Evolutionary conservation across 73 alveolate genomes (phyloP).

Genomic region (Stentor coeruleus): DNA sequence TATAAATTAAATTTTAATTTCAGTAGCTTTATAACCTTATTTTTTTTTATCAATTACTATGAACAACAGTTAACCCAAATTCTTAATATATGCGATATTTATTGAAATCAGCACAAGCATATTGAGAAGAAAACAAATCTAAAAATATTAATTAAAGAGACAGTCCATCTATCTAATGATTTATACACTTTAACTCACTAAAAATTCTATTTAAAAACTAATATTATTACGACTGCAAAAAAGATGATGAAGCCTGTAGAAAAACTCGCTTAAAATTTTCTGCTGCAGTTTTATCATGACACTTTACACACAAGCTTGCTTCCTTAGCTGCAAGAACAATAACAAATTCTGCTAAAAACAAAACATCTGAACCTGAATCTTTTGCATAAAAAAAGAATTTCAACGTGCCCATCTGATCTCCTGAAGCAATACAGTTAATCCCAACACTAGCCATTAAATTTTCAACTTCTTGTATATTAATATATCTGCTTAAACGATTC

Average conservation of each 20-base stretch:
- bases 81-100: too few species aligned
- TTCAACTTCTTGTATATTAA: background rate
- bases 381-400: conserved; percentile 13
- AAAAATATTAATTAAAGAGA: too few species aligned
- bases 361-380: background rate
- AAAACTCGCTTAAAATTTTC: background rate
- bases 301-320: background rate
- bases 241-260: background rate
- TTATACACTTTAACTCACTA: too few species aligned
- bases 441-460: background rate
- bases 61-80: too few species aligned
- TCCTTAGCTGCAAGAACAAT: background rate
- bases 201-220: too few species aligned
- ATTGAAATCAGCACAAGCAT: too few species aligned
- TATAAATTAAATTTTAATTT: too few species aligned
- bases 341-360: conserved; percentile 4
- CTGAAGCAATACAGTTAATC: background rate
- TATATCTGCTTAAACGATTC: background rate
- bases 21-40: too few species aligned
- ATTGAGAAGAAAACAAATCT: too few species aligned
- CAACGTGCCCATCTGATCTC: background rate
- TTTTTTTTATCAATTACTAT: too few species aligned
- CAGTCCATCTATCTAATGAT: too few species aligned
- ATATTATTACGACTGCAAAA: too few species aligned
- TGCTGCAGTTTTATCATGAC: background rate